Percentiles rank a stretch among this genome's conserved stretches.
These are phyloP conservation scores for Syncephalis fuscata DNA, from an alignment of 371 early-diverging fungal genomes.

Conservation along the genomic window DNA sequence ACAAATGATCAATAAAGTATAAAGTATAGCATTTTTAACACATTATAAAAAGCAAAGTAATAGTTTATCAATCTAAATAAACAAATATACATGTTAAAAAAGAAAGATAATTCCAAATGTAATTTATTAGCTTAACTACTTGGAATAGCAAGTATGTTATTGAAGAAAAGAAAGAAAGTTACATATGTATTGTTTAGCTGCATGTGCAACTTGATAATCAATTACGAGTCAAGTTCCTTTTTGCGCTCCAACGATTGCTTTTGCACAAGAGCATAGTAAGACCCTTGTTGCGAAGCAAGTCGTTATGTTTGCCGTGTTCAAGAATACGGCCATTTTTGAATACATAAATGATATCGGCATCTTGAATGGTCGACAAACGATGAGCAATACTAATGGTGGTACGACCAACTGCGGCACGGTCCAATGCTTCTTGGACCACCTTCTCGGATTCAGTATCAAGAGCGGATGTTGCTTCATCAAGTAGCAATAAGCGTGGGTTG, in stretches of 20 bases:
- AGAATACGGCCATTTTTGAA: constrained; percentile 57
- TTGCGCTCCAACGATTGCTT: constrained; percentile 16
- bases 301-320: constrained; percentile 70
- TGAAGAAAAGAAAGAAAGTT: too few species aligned
- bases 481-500: constrained; percentile 66
- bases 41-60: too few species aligned
- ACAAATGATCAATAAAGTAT: too few species aligned
- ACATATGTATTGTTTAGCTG: too few species aligned
- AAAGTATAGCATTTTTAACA: too few species aligned
- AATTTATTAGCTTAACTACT: too few species aligned
- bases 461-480: constrained; percentile 96
- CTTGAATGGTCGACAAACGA: constrained; percentile 48
- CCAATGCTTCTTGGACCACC: constrained; percentile 75
- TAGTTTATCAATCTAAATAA: too few species aligned
- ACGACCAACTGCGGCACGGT: constrained; percentile 45
- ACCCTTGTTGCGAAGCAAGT: constrained; percentile 27
- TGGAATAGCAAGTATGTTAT: too few species aligned
- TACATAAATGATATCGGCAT: constrained; percentile 62
- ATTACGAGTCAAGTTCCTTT: too few species aligned
- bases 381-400: constrained; percentile 55
- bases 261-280: constrained; percentile 19
- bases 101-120: too few species aligned
- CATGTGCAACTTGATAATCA: too few species aligned
- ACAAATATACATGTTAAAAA: too few species aligned
- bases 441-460: constrained; percentile 82